Percentiles rank a stretch among this genome's conserved stretches.
Conservation (phyloP, 2,329 filamentous ascomycete genomes). For the Akanthomyces uredinophilus region DNA sequence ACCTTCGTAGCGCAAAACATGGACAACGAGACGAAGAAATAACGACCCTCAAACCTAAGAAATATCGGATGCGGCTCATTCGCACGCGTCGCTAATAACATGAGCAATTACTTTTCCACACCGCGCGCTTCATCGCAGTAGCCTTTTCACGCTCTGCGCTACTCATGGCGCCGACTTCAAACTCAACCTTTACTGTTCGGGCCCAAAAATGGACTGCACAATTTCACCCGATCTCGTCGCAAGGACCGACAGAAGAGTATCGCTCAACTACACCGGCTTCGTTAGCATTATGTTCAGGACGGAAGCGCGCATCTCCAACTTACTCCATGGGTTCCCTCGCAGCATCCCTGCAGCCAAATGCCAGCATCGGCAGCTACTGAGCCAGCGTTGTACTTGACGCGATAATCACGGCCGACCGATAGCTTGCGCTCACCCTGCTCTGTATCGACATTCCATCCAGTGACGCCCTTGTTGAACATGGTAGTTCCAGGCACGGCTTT, state of each 20-base stretch:
- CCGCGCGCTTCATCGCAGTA: not conserved
- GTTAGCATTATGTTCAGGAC: not conserved
- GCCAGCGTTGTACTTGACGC: slow-evolving; percentile 63
- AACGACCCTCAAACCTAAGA: not conserved
- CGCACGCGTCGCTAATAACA: slow-evolving; percentile 8
- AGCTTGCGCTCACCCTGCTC: slow-evolving; percentile 45
- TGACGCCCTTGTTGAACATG: slow-evolving; percentile 30
- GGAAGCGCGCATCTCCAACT: slow-evolving; percentile 35
- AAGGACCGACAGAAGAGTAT: slow-evolving; percentile 75
- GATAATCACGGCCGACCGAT: slow-evolving; percentile 72
- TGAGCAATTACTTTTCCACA: slow-evolving; percentile 5
- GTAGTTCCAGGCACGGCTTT: slow-evolving; percentile 29
- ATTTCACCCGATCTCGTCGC: slow-evolving; percentile 73
- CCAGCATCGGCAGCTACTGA: slow-evolving; percentile 69
- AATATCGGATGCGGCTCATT: not conserved
- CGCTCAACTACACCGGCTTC: slow-evolving; percentile 56
- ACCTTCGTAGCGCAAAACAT: not conserved
- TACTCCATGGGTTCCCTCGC: slow-evolving; percentile 87
- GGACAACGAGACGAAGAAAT: not conserved
- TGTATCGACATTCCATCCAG: slow-evolving; percentile 37
- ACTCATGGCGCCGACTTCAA: not conserved
- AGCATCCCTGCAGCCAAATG: slow-evolving; percentile 91
- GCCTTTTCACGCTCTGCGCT: not conserved
- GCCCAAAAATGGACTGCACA: slow-evolving; percentile 66
- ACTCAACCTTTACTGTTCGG: not conserved